phyloP scores from a whole-genome alignment of 352 stramenopile species.

The Pythium sukuiense region DNA sequence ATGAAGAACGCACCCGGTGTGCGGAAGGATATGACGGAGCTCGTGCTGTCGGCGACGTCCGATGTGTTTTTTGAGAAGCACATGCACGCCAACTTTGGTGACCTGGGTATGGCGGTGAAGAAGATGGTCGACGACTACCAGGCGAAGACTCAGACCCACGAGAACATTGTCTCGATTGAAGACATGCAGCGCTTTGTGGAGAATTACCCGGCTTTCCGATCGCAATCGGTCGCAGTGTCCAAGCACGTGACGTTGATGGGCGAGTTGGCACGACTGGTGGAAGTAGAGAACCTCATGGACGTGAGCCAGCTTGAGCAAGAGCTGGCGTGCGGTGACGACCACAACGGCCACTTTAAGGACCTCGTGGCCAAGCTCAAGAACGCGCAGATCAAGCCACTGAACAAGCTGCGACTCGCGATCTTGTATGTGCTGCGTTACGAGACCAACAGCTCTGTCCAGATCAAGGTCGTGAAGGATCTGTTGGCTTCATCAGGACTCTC shows the following conservation, averaged over 20 bases:
- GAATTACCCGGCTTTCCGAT: slow-evolving; percentile 95
- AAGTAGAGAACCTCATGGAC: slow-evolving; percentile 97
- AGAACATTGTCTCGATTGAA: slow-evolving; percentile 91
- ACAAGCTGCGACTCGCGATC: slow-evolving; percentile 98
- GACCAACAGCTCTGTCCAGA: slow-evolving; percentile 78
- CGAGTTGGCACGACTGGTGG: slow-evolving; percentile 96
- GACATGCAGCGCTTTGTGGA: slow-evolving; percentile 99
- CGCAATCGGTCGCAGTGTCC: slow-evolving; percentile 95
- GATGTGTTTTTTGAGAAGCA: slow-evolving; percentile 97
- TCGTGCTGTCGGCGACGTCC: slow-evolving; percentile 94
- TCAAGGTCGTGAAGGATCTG: slow-evolving; percentile 82
- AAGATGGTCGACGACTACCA: slow-evolving; percentile 92
- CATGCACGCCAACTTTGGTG: slow-evolving; percentile 98
- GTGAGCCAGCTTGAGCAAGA: slow-evolving; percentile 97
- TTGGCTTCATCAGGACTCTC: slow-evolving; percentile 44
- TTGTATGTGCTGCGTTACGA: slow-evolving; percentile 99
- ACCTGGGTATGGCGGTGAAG: slow-evolving; percentile 95
- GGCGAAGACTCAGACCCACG: slow-evolving; percentile 77
- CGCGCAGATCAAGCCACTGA: slow-evolving; percentile 89
- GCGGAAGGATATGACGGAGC: slow-evolving; percentile 96
- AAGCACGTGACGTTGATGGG: slow-evolving; percentile 99
- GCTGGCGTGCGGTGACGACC: slow-evolving; percentile 84
- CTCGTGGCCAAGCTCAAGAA: slow-evolving; percentile 83
- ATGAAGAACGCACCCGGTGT: slow-evolving; percentile 93
- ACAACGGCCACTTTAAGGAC: slow-evolving; percentile 82